Conservation (phyloP, 495 filamentous ascomycete genomes). For the Rusavskia elegans region DNA sequence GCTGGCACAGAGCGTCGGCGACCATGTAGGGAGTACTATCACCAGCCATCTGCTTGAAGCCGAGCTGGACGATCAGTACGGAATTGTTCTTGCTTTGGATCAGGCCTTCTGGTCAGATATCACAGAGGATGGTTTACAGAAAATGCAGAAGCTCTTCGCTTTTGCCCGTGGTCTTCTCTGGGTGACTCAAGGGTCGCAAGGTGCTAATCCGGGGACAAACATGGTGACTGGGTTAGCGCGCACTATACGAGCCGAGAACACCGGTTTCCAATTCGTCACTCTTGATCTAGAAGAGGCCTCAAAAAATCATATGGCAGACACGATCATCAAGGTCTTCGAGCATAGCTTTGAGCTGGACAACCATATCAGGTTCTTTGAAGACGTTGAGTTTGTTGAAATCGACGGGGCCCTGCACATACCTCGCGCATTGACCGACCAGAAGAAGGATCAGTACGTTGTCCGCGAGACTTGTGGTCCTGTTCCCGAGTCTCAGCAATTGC, state of each 20-base stretch:
- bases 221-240: slow-evolving; percentile 7
- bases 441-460: neutral
- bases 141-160: slow-evolving; percentile 1
- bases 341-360: neutral
- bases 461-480: neutral
- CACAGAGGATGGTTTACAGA: neutral
- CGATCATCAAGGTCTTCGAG: neutral
- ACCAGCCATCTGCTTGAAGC: neutral
- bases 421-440: neutral
- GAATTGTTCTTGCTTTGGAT: slow-evolving; percentile 2
- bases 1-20: too few species aligned
- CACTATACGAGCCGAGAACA: slow-evolving; percentile 6
- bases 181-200: slow-evolving; percentile 1
- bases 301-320: neutral
- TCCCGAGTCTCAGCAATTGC: neutral
- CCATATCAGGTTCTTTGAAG: neutral
- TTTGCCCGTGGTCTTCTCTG: slow-evolving; percentile 5
- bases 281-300: slow-evolving; percentile 5
- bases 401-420: neutral
- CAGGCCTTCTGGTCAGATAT: neutral
- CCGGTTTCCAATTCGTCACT: slow-evolving; percentile 1
- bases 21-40: too few species aligned
- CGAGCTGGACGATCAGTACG: neutral
- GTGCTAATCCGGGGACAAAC: neutral
- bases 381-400: neutral